Conservation (phyloP, 1,284 basidiomycete species). For the Ustilago crameri region DNA sequence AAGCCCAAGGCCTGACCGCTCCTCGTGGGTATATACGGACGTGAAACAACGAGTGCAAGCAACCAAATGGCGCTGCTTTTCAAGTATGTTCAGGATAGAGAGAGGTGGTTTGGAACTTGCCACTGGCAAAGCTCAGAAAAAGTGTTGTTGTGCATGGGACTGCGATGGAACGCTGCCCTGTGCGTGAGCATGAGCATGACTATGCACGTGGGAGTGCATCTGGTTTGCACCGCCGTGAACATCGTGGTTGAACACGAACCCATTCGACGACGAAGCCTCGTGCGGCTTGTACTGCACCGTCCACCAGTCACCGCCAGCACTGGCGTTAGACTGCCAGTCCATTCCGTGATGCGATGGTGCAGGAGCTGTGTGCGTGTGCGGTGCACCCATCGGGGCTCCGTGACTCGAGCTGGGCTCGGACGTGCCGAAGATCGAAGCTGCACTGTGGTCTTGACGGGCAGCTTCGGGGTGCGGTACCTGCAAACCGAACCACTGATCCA, state of each 20-base stretch:
- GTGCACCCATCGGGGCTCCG: conserved; percentile 7
- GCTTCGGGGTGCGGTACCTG: conserved; percentile 17
- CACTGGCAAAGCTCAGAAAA: conserved; percentile 9
- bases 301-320: conserved; percentile 35
- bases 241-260: conserved; percentile 27
- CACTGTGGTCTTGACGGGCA: conserved; percentile 10
- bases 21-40: too few relatives aligned
- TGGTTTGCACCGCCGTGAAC: conserved; percentile 10
- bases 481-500: conserved; percentile 41
- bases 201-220: conserved; percentile 12
- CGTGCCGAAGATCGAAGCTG: conserved; percentile 22
- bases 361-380: not conserved
- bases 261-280: conserved; percentile 23
- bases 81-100: not conserved
- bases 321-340: conserved; percentile 34
- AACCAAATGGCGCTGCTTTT: not conserved
- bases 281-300: conserved; percentile 38
- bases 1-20: too few relatives aligned
- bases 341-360: conserved; percentile 14
- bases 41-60: too few relatives aligned
- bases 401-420: conserved; percentile 33
- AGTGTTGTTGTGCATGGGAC: conserved; percentile 16
- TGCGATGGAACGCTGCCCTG: conserved; percentile 9
- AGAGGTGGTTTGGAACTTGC: conserved; percentile 5
- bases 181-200: conserved; percentile 11